Evolutionary conservation across 768 basidiomycete genomes (phyloP).

Genomic region (Coprinopsis strossmayeri): DNA sequence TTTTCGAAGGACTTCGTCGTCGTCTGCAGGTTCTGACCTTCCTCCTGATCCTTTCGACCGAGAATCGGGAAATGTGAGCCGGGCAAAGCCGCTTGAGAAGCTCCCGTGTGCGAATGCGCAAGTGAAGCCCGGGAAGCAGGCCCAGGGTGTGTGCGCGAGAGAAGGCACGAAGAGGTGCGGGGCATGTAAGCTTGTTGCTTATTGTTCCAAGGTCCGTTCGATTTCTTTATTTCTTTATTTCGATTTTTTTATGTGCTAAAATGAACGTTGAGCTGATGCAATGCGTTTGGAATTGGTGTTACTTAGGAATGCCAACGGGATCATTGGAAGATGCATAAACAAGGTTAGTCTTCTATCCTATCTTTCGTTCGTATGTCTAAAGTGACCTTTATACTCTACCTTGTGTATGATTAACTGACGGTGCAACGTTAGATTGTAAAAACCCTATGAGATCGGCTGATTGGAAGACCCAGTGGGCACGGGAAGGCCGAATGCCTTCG

Average conservation of each 20-base stretch:
- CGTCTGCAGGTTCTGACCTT: not conserved
- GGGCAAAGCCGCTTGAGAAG: slow-evolving; percentile 23
- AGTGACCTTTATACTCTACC: too few relatives aligned
- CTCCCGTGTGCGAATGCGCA: too few relatives aligned
- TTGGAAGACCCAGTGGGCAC: slow-evolving; percentile 20
- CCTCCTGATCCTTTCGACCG: not conserved
- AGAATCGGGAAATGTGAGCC: too few relatives aligned
- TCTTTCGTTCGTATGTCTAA: not conserved
- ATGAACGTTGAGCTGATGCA: too few relatives aligned
- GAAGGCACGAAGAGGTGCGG: too few relatives aligned
- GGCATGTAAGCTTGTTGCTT: slow-evolving; percentile 27
- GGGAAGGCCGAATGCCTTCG: slow-evolving; percentile 15
- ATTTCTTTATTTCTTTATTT: not conserved
- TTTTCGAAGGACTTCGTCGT: not conserved
- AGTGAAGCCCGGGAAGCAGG: too few relatives aligned
- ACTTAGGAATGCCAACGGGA: slow-evolving; percentile 32
- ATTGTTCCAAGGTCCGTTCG: slow-evolving; percentile 26
- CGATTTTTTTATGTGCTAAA: not conserved
- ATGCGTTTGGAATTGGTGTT: too few relatives aligned
- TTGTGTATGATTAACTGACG: too few relatives aligned
- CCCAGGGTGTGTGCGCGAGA: too few relatives aligned
- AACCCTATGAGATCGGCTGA: slow-evolving; percentile 14
- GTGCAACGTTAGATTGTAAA: slow-evolving; percentile 25
- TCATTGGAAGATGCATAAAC: slow-evolving; percentile 36
- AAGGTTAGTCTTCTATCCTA: slow-evolving; percentile 16